phyloP scores from a whole-genome alignment of 2,329 filamentous ascomycete genomes.

The Fusarium sp. region DNA sequence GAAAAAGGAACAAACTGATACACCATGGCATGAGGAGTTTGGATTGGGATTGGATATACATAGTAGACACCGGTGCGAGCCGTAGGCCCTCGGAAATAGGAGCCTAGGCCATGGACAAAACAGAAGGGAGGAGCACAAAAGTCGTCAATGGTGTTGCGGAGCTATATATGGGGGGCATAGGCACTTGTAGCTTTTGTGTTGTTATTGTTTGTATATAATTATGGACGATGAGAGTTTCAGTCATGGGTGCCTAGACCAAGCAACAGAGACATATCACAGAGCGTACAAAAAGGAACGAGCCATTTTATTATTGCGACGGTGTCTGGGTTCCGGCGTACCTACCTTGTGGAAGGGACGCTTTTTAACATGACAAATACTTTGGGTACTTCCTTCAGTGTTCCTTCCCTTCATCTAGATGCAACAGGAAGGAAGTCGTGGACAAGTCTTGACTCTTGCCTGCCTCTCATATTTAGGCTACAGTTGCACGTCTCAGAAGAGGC shows the following conservation, averaged over 20 bases:
- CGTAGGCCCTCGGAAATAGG: neutral
- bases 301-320: neutral
- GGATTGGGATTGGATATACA: constrained; percentile 27
- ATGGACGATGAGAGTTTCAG: neutral
- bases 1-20: constrained; percentile 11
- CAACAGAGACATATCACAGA: constrained; percentile 2
- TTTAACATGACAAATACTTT: neutral
- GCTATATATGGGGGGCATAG: constrained; percentile 5
- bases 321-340: neutral
- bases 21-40: constrained; percentile 24
- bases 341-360: neutral
- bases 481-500: neutral
- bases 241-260: neutral
- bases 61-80: constrained; percentile 14
- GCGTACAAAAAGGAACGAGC: neutral
- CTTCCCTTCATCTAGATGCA: neutral
- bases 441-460: neutral
- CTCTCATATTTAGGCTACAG: neutral
- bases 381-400: neutral
- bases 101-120: neutral
- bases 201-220: constrained; percentile 5
- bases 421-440: neutral
- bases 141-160: constrained; percentile 20
- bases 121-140: constrained; percentile 19
- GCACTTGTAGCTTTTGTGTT: neutral